Percentiles rank a stretch among this genome's conserved stretches.
Conservation (phyloP, 176 grass and related monocot species). For the Avena sativa region DNA sequence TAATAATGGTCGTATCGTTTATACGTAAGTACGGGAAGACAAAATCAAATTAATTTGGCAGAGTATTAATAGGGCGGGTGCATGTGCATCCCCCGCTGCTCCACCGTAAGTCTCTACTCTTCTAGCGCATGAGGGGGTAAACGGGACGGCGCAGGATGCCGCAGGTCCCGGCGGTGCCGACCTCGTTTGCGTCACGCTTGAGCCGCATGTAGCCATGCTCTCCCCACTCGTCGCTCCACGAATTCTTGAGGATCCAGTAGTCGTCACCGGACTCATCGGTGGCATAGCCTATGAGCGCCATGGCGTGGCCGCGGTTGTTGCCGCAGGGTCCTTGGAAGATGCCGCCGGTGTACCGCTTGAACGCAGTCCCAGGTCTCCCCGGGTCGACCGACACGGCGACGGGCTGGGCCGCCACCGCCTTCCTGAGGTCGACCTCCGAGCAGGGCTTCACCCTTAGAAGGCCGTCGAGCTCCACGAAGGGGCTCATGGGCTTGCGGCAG, state of each 20-base stretch:
- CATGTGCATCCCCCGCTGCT: too few relatives aligned
- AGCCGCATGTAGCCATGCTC: background rate
- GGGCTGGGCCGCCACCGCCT: background rate
- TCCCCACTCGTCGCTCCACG: background rate
- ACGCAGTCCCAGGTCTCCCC: too few relatives aligned
- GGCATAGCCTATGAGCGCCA: background rate
- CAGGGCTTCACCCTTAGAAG: background rate
- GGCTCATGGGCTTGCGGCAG: background rate
- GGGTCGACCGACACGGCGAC: background rate
- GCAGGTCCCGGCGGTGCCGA: background rate
- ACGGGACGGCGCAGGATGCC: background rate
- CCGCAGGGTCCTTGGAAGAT: background rate
- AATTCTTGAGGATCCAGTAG: background rate
- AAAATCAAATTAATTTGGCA: too few relatives aligned
- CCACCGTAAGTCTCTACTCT: too few relatives aligned
- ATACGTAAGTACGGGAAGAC: too few relatives aligned
- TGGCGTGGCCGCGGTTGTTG: background rate
- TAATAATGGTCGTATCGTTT: too few relatives aligned
- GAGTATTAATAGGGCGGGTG: too few relatives aligned
- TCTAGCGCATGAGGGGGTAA: background rate
- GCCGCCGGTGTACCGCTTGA: background rate
- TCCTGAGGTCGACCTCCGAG: background rate
- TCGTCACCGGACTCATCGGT: background rate
- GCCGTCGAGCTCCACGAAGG: background rate
- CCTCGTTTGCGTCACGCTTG: background rate